phyloP scores from a whole-genome alignment of 306 rosid species.

The Fragaria iinumae region DNA sequence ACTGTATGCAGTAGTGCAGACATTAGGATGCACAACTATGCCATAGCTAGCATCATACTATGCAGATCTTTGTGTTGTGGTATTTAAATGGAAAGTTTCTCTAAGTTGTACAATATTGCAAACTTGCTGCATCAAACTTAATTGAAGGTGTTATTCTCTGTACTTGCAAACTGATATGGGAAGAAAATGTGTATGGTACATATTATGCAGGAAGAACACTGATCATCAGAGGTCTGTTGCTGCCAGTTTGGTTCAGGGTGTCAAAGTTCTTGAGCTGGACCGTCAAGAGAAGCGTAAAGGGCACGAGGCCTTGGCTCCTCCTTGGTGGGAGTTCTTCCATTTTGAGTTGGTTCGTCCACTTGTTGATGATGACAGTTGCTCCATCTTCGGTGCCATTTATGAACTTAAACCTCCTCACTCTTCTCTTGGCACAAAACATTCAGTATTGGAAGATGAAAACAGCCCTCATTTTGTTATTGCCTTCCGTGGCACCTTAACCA shows the following conservation, averaged over 20 bases:
- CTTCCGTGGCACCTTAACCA: conserved; percentile 74
- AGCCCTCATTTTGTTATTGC: conserved; percentile 72
- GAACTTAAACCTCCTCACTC: conserved; percentile 59
- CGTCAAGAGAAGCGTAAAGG: conserved; percentile 61
- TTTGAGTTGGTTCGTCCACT: conserved; percentile 57
- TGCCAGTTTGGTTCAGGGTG: conserved; percentile 90
- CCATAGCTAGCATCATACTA: background rate
- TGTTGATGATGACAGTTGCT: conserved; percentile 68
- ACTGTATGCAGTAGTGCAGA: background rate
- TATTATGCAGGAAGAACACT: conserved; percentile 54
- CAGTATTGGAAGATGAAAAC: conserved; percentile 29
- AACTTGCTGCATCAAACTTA: background rate
- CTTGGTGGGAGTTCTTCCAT: conserved; percentile 88
- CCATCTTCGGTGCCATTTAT: conserved; percentile 80
- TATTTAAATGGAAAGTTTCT: background rate
- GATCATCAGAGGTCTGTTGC: conserved; percentile 74
- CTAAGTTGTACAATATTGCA: background rate
- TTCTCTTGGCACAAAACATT: conserved; percentile 18
- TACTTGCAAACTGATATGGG: background rate
- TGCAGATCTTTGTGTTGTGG: background rate
- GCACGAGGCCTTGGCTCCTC: conserved; percentile 61
- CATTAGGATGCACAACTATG: background rate
- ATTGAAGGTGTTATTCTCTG: background rate
- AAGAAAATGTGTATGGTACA: background rate
- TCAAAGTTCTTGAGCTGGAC: conserved; percentile 73